Conservation (phyloP, 768 basidiomycete genomes). For the Leccinum pellstonianum region DNA sequence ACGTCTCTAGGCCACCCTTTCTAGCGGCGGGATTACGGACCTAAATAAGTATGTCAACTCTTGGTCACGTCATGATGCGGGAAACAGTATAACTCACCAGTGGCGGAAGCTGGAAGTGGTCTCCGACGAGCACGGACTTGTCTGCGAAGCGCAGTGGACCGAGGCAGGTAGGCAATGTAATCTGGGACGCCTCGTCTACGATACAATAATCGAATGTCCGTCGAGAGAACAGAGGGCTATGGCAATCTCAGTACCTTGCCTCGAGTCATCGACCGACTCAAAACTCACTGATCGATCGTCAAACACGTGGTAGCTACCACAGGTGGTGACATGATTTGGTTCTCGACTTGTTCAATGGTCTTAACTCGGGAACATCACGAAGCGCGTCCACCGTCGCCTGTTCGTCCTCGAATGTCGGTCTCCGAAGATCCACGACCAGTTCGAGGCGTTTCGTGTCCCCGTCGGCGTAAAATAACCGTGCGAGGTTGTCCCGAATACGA, state of each 20-base stretch:
- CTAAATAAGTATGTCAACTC: slow-evolving; percentile 38
- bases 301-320: slow-evolving; percentile 97
- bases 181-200: slow-evolving; percentile 97
- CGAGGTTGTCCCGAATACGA: slow-evolving; percentile 86
- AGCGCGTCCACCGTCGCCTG: slow-evolving; percentile 15
- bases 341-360: slow-evolving; percentile 80
- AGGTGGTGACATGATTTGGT: slow-evolving; percentile 80
- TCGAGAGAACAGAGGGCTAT: slow-evolving; percentile 78
- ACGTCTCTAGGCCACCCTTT: slow-evolving; percentile 83
- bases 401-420: slow-evolving; percentile 58
- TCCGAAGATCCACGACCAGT: slow-evolving; percentile 78
- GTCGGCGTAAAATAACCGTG: slow-evolving; percentile 80
- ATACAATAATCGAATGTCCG: slow-evolving; percentile 95
- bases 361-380: slow-evolving; percentile 35
- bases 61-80: not conserved
- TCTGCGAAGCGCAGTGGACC: slow-evolving; percentile 91
- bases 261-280: not conserved
- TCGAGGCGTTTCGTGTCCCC: slow-evolving; percentile 66
- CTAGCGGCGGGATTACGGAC: slow-evolving; percentile 80
- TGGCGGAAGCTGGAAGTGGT: slow-evolving; percentile 96
- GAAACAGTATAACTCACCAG: slow-evolving; percentile 51
- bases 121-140: slow-evolving; percentile 92
- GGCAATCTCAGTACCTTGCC: slow-evolving; percentile 6
- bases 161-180: slow-evolving; percentile 92
- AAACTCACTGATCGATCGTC: slow-evolving; percentile 85